A percentile compares a stretch with the other conserved stretches of the same genome.
Evolutionary conservation across 441 rosid species (phyloP).

Genomic region (Jatropha multifida): DNA sequence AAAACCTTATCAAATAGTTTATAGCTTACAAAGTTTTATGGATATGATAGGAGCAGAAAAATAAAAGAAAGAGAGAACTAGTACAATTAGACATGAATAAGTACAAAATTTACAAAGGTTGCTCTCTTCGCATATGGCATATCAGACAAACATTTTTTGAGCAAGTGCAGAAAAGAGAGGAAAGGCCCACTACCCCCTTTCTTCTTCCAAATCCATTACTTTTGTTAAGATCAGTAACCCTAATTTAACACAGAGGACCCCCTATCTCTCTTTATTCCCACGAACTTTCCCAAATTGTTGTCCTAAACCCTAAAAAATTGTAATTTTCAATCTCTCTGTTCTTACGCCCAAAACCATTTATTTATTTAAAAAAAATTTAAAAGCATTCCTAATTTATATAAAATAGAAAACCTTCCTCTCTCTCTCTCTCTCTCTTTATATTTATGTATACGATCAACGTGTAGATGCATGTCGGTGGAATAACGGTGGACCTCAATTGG

Average conservation of each 20-base stretch:
- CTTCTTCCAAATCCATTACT: neutral
- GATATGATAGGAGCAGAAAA: too few species aligned
- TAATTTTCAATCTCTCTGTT: neutral
- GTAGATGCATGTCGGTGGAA: slow-evolving; percentile 85
- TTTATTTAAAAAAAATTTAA: neutral
- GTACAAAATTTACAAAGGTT: too few species aligned
- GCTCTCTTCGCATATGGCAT: neutral
- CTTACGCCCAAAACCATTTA: neutral
- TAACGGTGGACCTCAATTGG: slow-evolving; percentile 78
- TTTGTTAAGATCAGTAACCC: neutral
- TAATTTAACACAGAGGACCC: neutral
- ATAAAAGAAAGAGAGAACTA: too few species aligned
- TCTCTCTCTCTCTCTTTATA: neutral
- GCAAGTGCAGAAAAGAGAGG: neutral
- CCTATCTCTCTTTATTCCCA: neutral
- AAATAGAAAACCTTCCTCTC: neutral
- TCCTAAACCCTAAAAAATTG: neutral
- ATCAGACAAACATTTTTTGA: neutral
- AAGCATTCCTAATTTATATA: neutral
- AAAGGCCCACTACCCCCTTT: neutral
- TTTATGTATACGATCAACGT: slow-evolving; percentile 25
- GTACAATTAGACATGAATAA: too few species aligned
- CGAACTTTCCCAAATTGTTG: neutral
- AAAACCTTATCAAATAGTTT: too few species aligned
- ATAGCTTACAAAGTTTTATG: too few species aligned